Percentiles rank a stretch among this genome's conserved stretches.
These are phyloP conservation scores for Boletus fagicola DNA, from an alignment of 768 basidiomycete genomes.

Conservation along the genomic window DNA sequence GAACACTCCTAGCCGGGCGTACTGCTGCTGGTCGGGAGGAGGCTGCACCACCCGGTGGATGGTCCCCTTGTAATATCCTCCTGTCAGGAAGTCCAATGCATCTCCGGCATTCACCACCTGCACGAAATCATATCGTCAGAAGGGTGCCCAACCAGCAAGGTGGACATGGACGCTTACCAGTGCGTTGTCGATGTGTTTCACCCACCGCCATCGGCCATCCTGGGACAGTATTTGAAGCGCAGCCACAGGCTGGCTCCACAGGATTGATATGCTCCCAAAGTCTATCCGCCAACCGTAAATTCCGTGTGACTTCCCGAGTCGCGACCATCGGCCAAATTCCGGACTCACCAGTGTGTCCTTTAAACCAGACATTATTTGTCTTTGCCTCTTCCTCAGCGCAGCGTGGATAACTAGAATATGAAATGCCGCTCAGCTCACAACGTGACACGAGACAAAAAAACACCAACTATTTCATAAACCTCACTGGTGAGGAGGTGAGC, in stretches of 20 bases:
- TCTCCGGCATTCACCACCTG: conserved; percentile 64
- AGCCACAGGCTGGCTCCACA: conserved; percentile 61
- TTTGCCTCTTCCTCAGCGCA: conserved; percentile 47
- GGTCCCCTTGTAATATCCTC: conserved; percentile 58
- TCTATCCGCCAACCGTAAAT: conserved; percentile 32
- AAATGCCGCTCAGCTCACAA: not conserved
- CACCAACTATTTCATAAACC: conserved; percentile 66
- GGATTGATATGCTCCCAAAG: conserved; percentile 53
- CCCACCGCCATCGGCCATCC: conserved; percentile 56
- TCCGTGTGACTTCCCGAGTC: no score
- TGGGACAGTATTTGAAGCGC: conserved; percentile 54
- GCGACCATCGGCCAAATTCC: no score
- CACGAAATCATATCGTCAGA: not conserved
- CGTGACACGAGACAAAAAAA: not conserved
- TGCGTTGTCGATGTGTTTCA: conserved; percentile 57
- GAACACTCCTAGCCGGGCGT: conserved; percentile 54
- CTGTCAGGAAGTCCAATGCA: conserved; percentile 57
- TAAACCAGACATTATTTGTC: conserved; percentile 56
- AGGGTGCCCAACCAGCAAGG: not conserved
- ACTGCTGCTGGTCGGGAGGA: conserved; percentile 49
- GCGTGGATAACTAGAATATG: conserved; percentile 44
- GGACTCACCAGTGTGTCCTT: conserved; percentile 53
- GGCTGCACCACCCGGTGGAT: conserved; percentile 63
- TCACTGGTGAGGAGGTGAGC: conserved; percentile 36
- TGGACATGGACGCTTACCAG: conserved; percentile 35